Base-by-base conservation (phyloP, 306 rosid genomes). In the Hylodesmum podocarpum region DNA sequence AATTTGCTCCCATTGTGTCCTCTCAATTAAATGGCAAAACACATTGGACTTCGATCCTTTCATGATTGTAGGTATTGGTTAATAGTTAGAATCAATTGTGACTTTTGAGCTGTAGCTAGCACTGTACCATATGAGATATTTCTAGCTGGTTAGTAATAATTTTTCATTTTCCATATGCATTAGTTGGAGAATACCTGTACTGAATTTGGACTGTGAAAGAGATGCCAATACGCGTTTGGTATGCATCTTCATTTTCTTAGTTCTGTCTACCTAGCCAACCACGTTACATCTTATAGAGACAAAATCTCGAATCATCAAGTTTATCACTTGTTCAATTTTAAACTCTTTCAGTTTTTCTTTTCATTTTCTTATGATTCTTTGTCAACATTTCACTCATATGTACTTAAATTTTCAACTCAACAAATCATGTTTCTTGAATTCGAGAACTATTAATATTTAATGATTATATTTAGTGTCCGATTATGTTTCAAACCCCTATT, bases 11-110 rank as follows among this genome's bases (percentile, higher is more conserved):
- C 63, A 55, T 18, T 13, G 11, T 79, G 19, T 82, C 59, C 36
- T 67, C 81, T 80, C n/a, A n/a, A n/a, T n/a, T 34, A 76, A 80
- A 72, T 70, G 82, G 72, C 27, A 62, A 31, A n/a, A 31, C 6
- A 62, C 22, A 1, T 57, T 31, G 27, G 68, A 33, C n/a, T 18
- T 62, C n/a, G n/a, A n/a, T n/a, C 39, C 68, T 33, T 57, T 6
- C 37, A 27, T 57, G 4, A 57, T 57, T n/a, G 21, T 27, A 27
- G 65, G 21, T 34, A 57, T 14, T 57, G 64, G 18, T 13, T 34
- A 62, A 3, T 33, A 4, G 15, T 33, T 64, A 51, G 37, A 51
- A 58, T 6, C 66, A 34, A 3, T 36, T 51, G n/a, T 71, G 49
- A 36, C 36, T 53, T 51, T 41, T 34, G 21, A 70, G 21, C 15